Evolutionary conservation across 306 rosid genomes (phyloP), one percentile per base, ranked within the genome.

Genomic region (Lotus japonicus): DNA sequence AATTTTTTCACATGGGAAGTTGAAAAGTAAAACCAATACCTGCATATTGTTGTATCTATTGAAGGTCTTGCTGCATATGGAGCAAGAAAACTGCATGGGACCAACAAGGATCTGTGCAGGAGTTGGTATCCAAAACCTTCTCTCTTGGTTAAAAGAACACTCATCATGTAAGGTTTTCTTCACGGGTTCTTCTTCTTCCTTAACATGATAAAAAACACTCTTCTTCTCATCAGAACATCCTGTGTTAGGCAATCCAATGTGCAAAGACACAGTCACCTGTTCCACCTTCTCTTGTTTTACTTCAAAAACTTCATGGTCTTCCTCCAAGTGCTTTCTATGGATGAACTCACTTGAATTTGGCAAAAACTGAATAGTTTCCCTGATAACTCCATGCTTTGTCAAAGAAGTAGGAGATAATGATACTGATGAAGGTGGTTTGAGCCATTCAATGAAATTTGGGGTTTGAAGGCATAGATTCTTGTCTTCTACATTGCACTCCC

Each of bases 31-130:
- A 5, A 5, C 36, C 2, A 31, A 82, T 23, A 90, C 98, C 98
- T 92, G 98, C 98, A 92, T 89, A 81, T 92, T 92, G 64, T 92
- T 92, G 85, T 87, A 89, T 76, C 97, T 84, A 80, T 89, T 92
- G 90, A 92, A 92, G 66, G 95, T 89, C 74, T 89, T 92, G 84
- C 59, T 80, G 81, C 98, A 92, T 14, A 92, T 89, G 64, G 95
- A 86, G 78, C 97, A 92, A 83, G 89, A 81, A 88, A 92, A 92
- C 75, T 92, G 98, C 97, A 92, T 89, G 15, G 98, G 96, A 0
- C 98, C 97, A 45, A 87, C 97, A 61, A 92, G 96, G 77, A 89
- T 89, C 81, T 92, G 98, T 9, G 98, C 79, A 9, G 95, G 91
- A 43, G 92, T 87, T 54, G 98, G 98, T 56, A 92, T 89, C 98